Conservation (phyloP, 2,329 filamentous ascomycete genomes). For the Sporothrix curviconia region DNA sequence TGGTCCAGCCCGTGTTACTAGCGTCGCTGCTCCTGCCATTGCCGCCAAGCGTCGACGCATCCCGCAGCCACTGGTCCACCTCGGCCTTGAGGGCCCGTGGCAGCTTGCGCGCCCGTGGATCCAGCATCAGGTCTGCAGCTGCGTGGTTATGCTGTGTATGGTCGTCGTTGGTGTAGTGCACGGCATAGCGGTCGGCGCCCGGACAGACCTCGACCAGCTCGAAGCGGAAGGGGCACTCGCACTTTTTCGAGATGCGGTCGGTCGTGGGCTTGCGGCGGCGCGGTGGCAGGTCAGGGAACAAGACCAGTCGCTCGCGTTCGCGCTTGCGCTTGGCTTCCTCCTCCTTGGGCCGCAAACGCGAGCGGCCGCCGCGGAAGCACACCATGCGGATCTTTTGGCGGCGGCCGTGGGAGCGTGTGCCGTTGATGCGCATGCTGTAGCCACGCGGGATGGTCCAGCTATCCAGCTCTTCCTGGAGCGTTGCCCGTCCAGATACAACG, state of each 20-base stretch:
- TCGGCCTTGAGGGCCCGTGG: constrained; percentile 26
- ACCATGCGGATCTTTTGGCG: constrained; percentile 34
- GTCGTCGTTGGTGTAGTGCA: constrained; percentile 33
- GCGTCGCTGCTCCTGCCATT: background rate
- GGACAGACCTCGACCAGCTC: constrained; percentile 30
- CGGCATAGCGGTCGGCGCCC: constrained; percentile 30
- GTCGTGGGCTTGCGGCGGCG: constrained; percentile 28
- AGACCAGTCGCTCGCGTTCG: constrained; percentile 17
- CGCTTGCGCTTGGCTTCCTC: constrained; percentile 8
- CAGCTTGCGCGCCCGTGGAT: constrained; percentile 31
- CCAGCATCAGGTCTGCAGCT: constrained; percentile 30
- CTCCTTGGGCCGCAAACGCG: constrained; percentile 25
- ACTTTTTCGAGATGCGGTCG: constrained; percentile 31
- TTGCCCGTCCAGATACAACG: constrained; percentile 27
- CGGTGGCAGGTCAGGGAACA: background rate
- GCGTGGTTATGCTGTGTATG: constrained; percentile 31
- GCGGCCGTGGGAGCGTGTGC: constrained; percentile 29
- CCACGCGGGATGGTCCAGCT: constrained; percentile 31
- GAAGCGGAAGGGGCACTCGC: constrained; percentile 33
- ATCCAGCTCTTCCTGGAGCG: constrained; percentile 33
- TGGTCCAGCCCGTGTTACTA: constrained; percentile 19
- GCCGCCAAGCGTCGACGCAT: constrained; percentile 12
- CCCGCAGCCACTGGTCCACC: constrained; percentile 31
- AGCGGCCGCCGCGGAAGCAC: constrained; percentile 32
- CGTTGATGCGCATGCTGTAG: constrained; percentile 34